phyloP scores from a whole-genome alignment of 768 basidiomycete genomes.

The Suillus subaureus region DNA sequence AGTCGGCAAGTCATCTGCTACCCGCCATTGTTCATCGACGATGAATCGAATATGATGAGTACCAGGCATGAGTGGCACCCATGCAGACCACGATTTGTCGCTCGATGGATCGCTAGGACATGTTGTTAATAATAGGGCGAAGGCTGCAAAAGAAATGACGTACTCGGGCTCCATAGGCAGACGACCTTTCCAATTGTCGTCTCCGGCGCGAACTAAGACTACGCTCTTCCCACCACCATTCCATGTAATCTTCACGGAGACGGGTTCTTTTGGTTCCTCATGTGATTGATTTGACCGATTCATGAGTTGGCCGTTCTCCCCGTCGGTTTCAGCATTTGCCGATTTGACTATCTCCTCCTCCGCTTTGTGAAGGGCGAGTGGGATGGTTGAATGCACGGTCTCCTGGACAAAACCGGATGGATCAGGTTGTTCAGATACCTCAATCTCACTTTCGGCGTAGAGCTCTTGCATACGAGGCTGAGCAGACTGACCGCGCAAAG shows the following conservation, averaged over 20 bases:
- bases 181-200: constrained; percentile 76
- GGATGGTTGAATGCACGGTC: constrained; percentile 64
- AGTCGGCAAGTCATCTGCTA: constrained; percentile 77
- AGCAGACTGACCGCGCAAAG: constrained; percentile 34
- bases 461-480: constrained; percentile 49
- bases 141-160: constrained; percentile 29
- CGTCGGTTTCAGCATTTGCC: constrained; percentile 12
- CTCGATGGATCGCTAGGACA: constrained; percentile 31
- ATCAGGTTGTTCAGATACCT: constrained; percentile 30
- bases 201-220: constrained; percentile 69
- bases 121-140: constrained; percentile 19
- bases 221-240: constrained; percentile 64
- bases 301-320: constrained; percentile 24
- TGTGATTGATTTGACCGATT: constrained; percentile 19
- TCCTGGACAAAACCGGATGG: constrained; percentile 52
- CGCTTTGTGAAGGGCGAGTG: constrained; percentile 48
- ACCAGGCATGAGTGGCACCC: constrained; percentile 72
- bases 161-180: constrained; percentile 66
- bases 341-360: constrained; percentile 28
- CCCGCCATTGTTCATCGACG: constrained; percentile 86
- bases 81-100: constrained; percentile 39
- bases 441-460: constrained; percentile 40
- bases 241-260: constrained; percentile 63
- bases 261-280: constrained; percentile 33
- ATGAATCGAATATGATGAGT: constrained; percentile 95